Evolutionary conservation across 306 rosid species (phyloP), one percentile per base, ranked within the genome.

Genomic region (Biancaea sappan): DNA sequence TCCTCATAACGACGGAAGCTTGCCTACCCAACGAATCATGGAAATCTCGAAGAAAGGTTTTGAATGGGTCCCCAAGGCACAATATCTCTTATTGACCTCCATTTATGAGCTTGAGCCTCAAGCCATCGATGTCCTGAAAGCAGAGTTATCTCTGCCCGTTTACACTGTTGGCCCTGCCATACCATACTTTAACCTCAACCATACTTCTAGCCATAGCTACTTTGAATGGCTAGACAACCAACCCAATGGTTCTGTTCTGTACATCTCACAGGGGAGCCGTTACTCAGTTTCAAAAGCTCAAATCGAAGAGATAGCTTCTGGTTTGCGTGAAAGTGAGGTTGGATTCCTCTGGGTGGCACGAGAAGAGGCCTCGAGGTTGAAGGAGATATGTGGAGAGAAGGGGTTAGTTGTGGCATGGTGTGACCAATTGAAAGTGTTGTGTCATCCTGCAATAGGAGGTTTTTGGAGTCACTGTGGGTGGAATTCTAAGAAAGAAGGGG

Each of bases 401-500:
- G 86, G 88, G 0, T 26, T 83, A 19, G 77, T 83, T 4, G 64
- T 83, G 72, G 51, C 41, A 24, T 88, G 89, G 88, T 88, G 88
- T 79, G 88, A 88, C 57, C 92, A 88, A 25, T 37, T 85, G 77
- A 74, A 53, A 50, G 89, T 88, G 22, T 73, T 88, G 32, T 54
- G 46, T 2, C 89, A 88, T 24, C 29, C 52, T 31, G 75, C 80
- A 2, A 35, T 84, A 28, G 88, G 85, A 43, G 92, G 88, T 0
- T 88, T 88, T 70, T 88, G 85, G 88, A 72, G 80, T 0, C 89
- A 85, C 25, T 85, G 89, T 62, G 88, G 89, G 1, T 88, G 89
- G 92, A 85, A 83, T 81, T 88, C 88, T 0, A 76, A 70, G 8
- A 48, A 70, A 7, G 92, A 88, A 79, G 80, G 85, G 51, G 22